phyloP scores from a whole-genome alignment of 2,329 filamentous ascomycete species.

The Curvularia lunata region DNA sequence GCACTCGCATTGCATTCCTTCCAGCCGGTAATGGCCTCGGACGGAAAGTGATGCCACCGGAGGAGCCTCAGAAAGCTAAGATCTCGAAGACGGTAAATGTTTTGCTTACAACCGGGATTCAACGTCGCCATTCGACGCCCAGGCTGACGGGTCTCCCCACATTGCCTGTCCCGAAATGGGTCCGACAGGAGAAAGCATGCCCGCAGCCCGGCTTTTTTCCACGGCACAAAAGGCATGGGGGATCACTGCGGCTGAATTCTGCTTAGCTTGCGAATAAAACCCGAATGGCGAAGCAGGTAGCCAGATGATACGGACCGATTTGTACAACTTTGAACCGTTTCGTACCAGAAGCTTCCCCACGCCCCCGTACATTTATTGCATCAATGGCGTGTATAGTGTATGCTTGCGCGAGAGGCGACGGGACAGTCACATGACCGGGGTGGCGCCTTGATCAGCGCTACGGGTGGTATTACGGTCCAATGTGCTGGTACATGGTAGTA shows the following conservation, averaged over 20 bases:
- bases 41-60: background rate
- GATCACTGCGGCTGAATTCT: background rate
- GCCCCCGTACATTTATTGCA: background rate
- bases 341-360: background rate
- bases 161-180: background rate
- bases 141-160: background rate
- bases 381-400: background rate
- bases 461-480: conserved; percentile 1
- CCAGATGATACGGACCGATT: background rate
- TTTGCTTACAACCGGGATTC: background rate
- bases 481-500: background rate
- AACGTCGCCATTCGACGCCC: background rate
- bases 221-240: background rate
- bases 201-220: background rate
- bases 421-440: background rate
- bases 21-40: too few species aligned
- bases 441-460: background rate
- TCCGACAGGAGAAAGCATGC: background rate
- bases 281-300: background rate
- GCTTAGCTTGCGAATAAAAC: background rate
- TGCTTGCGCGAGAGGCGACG: background rate
- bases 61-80: background rate
- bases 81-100: background rate
- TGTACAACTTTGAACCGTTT: background rate
- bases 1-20: background rate